A percentile compares a stretch with the other conserved stretches of the same genome.
Evolutionary conservation across 2,329 filamentous ascomycete species (phyloP).

Genomic region (Coniella vitis): DNA sequence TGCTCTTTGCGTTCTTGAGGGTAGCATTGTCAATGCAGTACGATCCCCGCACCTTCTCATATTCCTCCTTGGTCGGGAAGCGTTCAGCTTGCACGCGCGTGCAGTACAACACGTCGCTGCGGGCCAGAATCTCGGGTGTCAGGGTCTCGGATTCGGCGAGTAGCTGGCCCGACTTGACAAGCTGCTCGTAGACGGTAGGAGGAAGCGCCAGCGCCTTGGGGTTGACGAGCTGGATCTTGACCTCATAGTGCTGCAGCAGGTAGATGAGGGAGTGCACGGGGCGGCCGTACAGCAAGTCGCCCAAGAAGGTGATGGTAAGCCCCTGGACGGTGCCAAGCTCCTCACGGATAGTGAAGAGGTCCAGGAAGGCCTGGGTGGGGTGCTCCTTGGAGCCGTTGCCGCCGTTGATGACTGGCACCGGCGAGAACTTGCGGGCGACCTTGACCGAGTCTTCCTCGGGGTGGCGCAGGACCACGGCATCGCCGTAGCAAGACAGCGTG

Average conservation of each 20-base stretch:
- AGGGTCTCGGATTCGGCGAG: constrained; percentile 68
- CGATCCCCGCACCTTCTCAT: constrained; percentile 79
- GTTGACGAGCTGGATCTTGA: constrained; percentile 85
- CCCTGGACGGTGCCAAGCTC: constrained; percentile 94
- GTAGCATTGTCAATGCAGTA: constrained; percentile 88
- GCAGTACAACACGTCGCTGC: constrained; percentile 91
- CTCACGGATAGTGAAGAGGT: constrained; percentile 97
- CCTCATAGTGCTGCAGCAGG: constrained; percentile 91
- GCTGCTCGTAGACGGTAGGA: constrained; percentile 61
- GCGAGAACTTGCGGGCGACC: constrained; percentile 77
- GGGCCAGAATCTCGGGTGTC: constrained; percentile 78
- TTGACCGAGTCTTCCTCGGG: constrained; percentile 76
- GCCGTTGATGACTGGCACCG: constrained; percentile 92
- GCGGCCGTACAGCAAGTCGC: constrained; percentile 87
- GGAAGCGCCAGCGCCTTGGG: constrained; percentile 76
- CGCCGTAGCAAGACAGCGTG: constrained; percentile 88
- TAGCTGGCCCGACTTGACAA: constrained; percentile 70
- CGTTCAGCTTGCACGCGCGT: constrained; percentile 95
- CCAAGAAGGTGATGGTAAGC: constrained; percentile 90
- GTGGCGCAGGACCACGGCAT: constrained; percentile 93
- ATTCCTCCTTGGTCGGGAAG: constrained; percentile 73
- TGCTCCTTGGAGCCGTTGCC: constrained; percentile 95
- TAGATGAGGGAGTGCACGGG: constrained; percentile 94
- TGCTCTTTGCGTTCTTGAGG: constrained; percentile 82
- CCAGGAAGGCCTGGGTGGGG: constrained; percentile 93